Conservation (phyloP, 192 early-diverging fungal species). For the Dispira simplex region DNA sequence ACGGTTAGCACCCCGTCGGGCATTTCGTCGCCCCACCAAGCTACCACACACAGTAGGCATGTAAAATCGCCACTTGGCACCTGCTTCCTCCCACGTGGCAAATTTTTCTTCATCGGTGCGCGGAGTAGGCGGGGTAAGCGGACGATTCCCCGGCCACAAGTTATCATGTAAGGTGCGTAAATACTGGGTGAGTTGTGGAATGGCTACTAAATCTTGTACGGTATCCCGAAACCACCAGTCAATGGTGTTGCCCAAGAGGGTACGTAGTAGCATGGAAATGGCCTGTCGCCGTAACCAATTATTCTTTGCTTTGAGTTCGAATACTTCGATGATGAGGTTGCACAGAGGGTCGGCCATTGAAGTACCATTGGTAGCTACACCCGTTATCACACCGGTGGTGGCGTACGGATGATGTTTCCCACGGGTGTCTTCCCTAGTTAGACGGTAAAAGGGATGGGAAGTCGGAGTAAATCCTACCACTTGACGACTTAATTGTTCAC, state of each 20-base stretch:
- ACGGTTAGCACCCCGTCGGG: conserved; percentile 50
- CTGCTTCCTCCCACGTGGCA: conserved; percentile 29
- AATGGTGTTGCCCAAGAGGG: conserved; percentile 74
- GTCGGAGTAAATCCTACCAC: conserved; percentile 17
- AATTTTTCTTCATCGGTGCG: conserved; percentile 23
- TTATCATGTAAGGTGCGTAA: conserved; percentile 17
- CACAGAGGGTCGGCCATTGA: conserved; percentile 21
- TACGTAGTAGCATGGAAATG: conserved; percentile 68
- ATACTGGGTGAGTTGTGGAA: conserved; percentile 15
- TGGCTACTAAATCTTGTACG: conserved; percentile 16
- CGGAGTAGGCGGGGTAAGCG: conserved; percentile 10
- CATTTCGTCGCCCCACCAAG: conserved; percentile 75
- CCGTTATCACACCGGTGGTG: conserved; percentile 20
- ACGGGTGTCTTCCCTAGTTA: background rate
- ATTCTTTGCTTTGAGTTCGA: conserved; percentile 74
- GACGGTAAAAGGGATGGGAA: too few relatives aligned
- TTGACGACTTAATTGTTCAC: conserved; percentile 47
- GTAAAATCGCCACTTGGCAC: conserved; percentile 35
- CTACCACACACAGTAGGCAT: conserved; percentile 52
- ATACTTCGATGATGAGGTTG: conserved; percentile 80
- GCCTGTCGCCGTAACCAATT: conserved; percentile 85
- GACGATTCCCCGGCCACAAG: conserved; percentile 23
- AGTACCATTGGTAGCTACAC: too few relatives aligned
- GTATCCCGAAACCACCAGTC: conserved; percentile 45
- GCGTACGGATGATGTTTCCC: conserved; percentile 23